These are phyloP conservation scores for Quercus wislizeni DNA, from an alignment of 306 rosid species.

Conservation along the genomic window DNA sequence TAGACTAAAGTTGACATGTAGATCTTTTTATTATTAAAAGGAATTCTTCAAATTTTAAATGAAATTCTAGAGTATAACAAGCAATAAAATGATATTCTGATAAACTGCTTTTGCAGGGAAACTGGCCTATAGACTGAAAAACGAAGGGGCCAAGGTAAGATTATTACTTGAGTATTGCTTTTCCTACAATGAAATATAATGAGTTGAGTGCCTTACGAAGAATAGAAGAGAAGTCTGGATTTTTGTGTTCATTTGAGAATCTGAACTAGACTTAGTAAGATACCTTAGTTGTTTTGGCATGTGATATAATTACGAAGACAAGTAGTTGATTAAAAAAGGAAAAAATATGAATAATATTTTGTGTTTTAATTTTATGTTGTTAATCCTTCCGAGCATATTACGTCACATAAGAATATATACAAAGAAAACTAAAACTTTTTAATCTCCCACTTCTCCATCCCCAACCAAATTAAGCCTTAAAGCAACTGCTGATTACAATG, in stretches of 20 bases:
- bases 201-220: neutral
- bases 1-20: neutral
- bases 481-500: no score
- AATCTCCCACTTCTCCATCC: no score
- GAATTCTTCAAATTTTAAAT: neutral
- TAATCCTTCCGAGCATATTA: no score
- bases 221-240: neutral
- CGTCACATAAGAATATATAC: no score
- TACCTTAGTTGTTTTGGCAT: neutral
- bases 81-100: constrained; percentile 28
- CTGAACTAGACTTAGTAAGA: neutral
- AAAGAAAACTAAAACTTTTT: no score
- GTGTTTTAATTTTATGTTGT: neutral
- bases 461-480: no score
- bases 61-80: neutral
- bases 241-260: neutral
- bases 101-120: constrained; percentile 66
- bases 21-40: no score
- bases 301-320: neutral
- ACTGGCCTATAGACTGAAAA: constrained; percentile 88
- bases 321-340: neutral
- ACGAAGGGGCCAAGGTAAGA: constrained; percentile 87
- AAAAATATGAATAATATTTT: neutral
- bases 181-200: neutral
- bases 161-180: constrained; percentile 19